phyloP scores from a whole-genome alignment of 2,329 filamentous ascomycete genomes.

The Anisogramma anomala region DNA sequence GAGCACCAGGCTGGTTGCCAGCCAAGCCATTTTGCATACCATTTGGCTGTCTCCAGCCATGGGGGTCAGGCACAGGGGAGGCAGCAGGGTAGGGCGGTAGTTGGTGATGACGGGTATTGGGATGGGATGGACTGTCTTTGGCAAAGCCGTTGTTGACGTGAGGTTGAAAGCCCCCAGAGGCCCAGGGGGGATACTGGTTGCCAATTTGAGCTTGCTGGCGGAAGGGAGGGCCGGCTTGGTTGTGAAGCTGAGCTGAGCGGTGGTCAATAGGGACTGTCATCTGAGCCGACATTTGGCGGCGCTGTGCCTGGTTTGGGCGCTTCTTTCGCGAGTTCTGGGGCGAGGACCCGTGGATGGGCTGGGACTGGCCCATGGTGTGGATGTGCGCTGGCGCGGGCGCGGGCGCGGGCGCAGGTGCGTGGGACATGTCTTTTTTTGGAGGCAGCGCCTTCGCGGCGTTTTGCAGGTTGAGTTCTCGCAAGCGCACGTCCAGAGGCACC shows the following conservation, averaged over 20 bases:
- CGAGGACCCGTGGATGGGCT: background rate
- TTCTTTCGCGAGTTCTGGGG: constrained; percentile 29
- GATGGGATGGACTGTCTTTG: constrained; percentile 15
- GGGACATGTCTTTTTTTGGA: no score
- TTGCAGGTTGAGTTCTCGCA: constrained; percentile 17
- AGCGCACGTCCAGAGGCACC: constrained; percentile 17
- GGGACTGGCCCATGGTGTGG: no score
- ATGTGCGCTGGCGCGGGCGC: no score
- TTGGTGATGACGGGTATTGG: constrained; percentile 21
- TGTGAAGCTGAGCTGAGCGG: constrained; percentile 22
- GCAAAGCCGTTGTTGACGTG: constrained; percentile 17
- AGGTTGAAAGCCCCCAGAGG: constrained; percentile 22
- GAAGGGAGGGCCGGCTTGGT: constrained; percentile 21
- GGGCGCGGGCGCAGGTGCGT: no score
- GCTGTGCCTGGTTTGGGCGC: constrained; percentile 51
- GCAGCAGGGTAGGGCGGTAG: constrained; percentile 24
- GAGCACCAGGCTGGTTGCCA: constrained; percentile 10
- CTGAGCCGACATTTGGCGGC: constrained; percentile 50
- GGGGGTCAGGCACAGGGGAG: constrained; percentile 15
- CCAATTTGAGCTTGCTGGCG: constrained; percentile 22
- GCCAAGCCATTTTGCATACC: constrained; percentile 14
- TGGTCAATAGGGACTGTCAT: constrained; percentile 44
- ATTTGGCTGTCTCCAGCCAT: constrained; percentile 21
- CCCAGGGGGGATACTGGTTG: constrained; percentile 23
- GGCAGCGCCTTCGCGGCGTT: constrained; percentile 12